Evolutionary conservation across 805 yeast genomes (phyloP).

Genomic region (Monosporozyma servazzii): DNA sequence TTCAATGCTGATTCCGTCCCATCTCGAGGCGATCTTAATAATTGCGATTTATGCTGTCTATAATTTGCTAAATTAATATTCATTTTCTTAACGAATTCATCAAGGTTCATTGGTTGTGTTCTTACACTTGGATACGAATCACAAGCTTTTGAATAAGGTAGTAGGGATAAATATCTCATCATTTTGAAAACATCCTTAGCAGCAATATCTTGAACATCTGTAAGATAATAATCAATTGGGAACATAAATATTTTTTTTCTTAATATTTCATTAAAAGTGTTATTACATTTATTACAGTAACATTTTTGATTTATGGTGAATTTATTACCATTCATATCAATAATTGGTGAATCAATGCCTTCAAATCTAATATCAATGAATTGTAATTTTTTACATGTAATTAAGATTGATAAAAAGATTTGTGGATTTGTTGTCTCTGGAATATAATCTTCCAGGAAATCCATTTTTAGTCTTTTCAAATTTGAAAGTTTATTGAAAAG

Average conservation of each 20-base stretch:
- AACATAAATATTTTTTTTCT: slow-evolving; percentile 28
- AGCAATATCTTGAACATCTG: slow-evolving; percentile 23
- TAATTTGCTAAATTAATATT: slow-evolving; percentile 19
- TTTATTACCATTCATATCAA: slow-evolving; percentile 19
- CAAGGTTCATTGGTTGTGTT: slow-evolving; percentile 33
- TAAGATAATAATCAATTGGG: slow-evolving; percentile 22
- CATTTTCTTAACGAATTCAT: slow-evolving; percentile 23
- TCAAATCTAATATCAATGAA: slow-evolving; percentile 34
- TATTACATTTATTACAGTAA: slow-evolving; percentile 22
- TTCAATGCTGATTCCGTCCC: background rate
- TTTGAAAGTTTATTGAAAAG: slow-evolving; percentile 23
- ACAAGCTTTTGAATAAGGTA: slow-evolving; percentile 38
- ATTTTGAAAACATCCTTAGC: slow-evolving; percentile 32
- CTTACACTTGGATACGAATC: slow-evolving; percentile 36
- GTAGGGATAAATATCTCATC: slow-evolving; percentile 29
- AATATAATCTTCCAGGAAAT: slow-evolving; percentile 30
- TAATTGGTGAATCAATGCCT: slow-evolving; percentile 28
- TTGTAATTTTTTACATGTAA: slow-evolving; percentile 29
- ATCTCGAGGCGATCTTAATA: slow-evolving; percentile 4
- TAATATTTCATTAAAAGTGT: slow-evolving; percentile 27
- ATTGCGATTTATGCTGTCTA: slow-evolving; percentile 19
- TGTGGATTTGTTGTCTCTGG: slow-evolving; percentile 29
- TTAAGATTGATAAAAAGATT: slow-evolving; percentile 29
- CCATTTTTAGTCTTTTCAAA: slow-evolving; percentile 34
- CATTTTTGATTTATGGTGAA: slow-evolving; percentile 28